phyloP scores from a whole-genome alignment of 805 yeast species.

The Kluyveromyces starmeri region DNA sequence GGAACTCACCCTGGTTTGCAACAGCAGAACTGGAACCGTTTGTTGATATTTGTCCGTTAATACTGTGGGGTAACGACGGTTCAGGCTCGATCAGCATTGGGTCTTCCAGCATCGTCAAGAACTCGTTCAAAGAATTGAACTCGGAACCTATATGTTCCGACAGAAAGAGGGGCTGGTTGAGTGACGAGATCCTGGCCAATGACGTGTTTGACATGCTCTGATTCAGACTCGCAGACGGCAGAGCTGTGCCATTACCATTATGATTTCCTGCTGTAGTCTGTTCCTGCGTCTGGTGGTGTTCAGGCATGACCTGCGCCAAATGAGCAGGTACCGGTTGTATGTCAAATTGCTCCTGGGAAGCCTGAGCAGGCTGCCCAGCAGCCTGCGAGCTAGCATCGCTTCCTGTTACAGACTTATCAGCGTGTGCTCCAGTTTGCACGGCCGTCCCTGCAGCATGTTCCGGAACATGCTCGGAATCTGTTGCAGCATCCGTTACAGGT shows the following conservation, averaged over 20 bases:
- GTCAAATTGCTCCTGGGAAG: constrained; percentile 1
- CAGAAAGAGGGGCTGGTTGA: constrained; percentile 60
- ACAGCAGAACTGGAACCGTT: too few relatives aligned
- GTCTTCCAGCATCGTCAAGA: constrained; percentile 83
- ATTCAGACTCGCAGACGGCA: not conserved
- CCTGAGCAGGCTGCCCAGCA: too few relatives aligned
- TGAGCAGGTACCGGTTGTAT: constrained; percentile 8
- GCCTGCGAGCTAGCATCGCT: too few relatives aligned
- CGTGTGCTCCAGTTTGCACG: too few relatives aligned
- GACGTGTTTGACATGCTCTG: not conserved
- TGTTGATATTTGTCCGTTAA: not conserved
- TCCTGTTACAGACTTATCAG: too few relatives aligned
- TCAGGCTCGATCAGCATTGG: constrained; percentile 35
- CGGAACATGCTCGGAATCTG: too few relatives aligned
- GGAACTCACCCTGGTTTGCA: too few relatives aligned
- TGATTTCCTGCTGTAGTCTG: not conserved
- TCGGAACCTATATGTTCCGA: constrained; percentile 92
- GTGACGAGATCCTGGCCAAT: constrained; percentile 3
- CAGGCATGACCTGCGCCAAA: constrained; percentile 3
- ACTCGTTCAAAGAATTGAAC: constrained; percentile 82
- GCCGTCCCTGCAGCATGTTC: too few relatives aligned
- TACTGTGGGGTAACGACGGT: constrained; percentile 1
- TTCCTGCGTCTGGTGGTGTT: not conserved
- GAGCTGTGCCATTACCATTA: not conserved
- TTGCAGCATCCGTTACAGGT: too few relatives aligned